These are phyloP conservation scores for Fusarium oligoseptatum DNA, from an alignment of 2,329 filamentous ascomycete species.

Conservation along the genomic window DNA sequence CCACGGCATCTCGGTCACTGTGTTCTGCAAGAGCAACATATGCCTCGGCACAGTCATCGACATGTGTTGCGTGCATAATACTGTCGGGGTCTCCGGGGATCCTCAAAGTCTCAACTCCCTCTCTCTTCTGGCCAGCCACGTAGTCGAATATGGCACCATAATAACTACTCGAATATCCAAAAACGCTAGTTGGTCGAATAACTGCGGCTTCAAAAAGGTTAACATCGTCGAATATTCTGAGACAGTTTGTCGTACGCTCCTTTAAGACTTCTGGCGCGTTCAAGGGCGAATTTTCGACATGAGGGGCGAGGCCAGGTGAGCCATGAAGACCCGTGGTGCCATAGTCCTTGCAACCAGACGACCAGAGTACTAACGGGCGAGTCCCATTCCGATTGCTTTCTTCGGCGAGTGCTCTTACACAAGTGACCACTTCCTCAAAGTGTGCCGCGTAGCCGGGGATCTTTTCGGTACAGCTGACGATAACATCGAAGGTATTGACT, in stretches of 20 bases:
- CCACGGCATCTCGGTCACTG: constrained; percentile 47
- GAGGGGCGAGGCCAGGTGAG: constrained; percentile 52
- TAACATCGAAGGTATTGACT: constrained; percentile 53
- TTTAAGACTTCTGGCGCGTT: constrained; percentile 45
- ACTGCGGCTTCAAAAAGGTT: constrained; percentile 59
- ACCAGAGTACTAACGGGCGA: constrained; percentile 59
- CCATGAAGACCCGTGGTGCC: constrained; percentile 54
- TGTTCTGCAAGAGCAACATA: constrained; percentile 61
- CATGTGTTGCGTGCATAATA: constrained; percentile 61
- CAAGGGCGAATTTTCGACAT: constrained; percentile 58
- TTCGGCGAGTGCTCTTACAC: constrained; percentile 52
- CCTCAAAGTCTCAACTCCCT: constrained; percentile 41
- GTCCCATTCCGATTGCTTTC: constrained; percentile 51
- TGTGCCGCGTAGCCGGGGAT: constrained; percentile 56
- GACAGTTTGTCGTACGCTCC: constrained; percentile 50
- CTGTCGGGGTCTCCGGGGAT: constrained; percentile 52
- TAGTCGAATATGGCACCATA: constrained; percentile 57
- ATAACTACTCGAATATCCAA: constrained; percentile 60
- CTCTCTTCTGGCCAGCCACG: constrained; percentile 43
- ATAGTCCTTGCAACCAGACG: constrained; percentile 65
- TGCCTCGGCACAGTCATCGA: constrained; percentile 64
- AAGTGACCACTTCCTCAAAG: constrained; percentile 52
- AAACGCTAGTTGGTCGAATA: constrained; percentile 62
- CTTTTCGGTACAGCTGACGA: constrained; percentile 59
- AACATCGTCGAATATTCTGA: constrained; percentile 50